phyloP scores from a whole-genome alignment of 148 eudicot species.

The Tetragonia tetragonoides region DNA sequence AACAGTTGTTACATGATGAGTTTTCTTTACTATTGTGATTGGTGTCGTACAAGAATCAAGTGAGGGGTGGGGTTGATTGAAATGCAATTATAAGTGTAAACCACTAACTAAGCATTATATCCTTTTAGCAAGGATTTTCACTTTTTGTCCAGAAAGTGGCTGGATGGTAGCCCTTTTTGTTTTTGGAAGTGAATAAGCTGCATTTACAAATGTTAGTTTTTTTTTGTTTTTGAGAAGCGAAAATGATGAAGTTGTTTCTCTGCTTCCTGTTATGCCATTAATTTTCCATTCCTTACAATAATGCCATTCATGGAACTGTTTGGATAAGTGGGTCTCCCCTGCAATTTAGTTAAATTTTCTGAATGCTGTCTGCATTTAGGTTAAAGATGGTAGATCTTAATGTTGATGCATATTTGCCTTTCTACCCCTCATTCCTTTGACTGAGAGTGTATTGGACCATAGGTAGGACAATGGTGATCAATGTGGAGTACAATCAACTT shows the following conservation, averaged over 20 bases:
- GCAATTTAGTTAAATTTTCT: not conserved
- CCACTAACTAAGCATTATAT: not conserved
- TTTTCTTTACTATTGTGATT: not conserved
- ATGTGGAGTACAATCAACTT: constrained; percentile 98
- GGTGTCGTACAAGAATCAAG: not conserved
- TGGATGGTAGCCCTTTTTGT: not conserved
- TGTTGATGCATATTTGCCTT: not conserved
- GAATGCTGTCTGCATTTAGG: not conserved
- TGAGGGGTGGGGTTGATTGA: not conserved
- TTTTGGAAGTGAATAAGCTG: too few relatives aligned
- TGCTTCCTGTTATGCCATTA: not conserved
- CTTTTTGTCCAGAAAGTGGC: not conserved
- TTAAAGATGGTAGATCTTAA: not conserved
- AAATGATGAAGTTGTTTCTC: not conserved
- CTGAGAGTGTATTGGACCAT: constrained; percentile 22
- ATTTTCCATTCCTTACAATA: not conserved
- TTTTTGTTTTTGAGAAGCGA: too few relatives aligned
- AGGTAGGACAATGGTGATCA: constrained; percentile 96
- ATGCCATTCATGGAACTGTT: not conserved
- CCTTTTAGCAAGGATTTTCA: not conserved
- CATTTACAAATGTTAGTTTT: too few relatives aligned
- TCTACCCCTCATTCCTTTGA: not conserved
- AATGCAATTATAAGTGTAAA: too few relatives aligned
- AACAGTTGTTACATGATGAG: not conserved
- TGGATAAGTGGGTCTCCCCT: too few relatives aligned